Conservation (phyloP, 495 filamentous ascomycete genomes). For the Amorphotheca resinae region DNA sequence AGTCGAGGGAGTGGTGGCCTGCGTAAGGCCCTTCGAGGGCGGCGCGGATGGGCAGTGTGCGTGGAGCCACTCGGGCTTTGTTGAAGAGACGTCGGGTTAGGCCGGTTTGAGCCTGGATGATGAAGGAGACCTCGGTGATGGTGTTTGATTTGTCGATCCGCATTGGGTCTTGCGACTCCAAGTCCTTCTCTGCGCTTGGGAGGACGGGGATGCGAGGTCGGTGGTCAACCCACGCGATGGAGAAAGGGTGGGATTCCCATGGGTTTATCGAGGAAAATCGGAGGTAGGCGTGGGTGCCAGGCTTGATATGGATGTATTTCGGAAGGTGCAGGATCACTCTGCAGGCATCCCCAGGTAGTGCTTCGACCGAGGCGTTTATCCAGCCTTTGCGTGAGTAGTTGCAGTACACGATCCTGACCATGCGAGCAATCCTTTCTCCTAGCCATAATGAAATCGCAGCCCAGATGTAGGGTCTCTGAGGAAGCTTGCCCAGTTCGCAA, state of each 20-base stretch:
- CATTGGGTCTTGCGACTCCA: background rate
- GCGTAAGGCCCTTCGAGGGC: constrained; percentile 81
- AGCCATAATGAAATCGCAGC: constrained; percentile 63
- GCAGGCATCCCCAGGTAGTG: constrained; percentile 69
- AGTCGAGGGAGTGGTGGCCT: constrained; percentile 67
- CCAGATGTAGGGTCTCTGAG: constrained; percentile 53
- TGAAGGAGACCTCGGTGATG: constrained; percentile 51
- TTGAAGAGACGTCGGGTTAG: constrained; percentile 77
- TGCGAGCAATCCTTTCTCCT: constrained; percentile 57
- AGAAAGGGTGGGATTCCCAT: constrained; percentile 91
- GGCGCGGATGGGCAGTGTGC: constrained; percentile 27
- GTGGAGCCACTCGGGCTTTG: constrained; percentile 11
- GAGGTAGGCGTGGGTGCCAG: constrained; percentile 82
- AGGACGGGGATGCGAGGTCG: constrained; percentile 21
- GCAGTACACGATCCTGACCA: constrained; percentile 55
- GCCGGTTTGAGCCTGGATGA: constrained; percentile 75
- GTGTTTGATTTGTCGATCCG: constrained; percentile 4
- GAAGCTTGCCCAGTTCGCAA: constrained; percentile 44
- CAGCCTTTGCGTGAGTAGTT: constrained; percentile 48
- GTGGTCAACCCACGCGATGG: constrained; percentile 68
- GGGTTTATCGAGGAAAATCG: constrained; percentile 62
- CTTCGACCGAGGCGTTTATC: constrained; percentile 61
- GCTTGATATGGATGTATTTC: constrained; percentile 61
- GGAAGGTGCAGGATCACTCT: constrained; percentile 72
- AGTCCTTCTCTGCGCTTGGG: constrained; percentile 26